Evolutionary conservation across 805 yeast species (phyloP).

Genomic region (Sungouiozyma intestinalis): DNA sequence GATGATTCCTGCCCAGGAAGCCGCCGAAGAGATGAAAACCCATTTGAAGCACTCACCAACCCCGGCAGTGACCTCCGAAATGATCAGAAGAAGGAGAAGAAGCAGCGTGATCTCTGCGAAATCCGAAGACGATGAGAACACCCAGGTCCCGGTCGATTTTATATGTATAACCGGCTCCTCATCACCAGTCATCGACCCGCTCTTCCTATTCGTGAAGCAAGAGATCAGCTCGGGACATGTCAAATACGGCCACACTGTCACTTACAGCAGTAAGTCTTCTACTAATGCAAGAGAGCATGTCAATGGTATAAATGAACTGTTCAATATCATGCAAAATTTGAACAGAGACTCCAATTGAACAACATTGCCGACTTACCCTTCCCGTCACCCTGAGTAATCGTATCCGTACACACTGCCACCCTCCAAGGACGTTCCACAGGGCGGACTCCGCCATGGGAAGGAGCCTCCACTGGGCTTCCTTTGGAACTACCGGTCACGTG

Average conservation of each 20-base stretch:
- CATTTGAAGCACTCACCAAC: neutral
- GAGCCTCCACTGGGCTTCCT: too few species aligned
- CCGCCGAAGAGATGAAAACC: neutral
- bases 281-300: conserved; percentile 55
- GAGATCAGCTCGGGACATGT: conserved; percentile 29
- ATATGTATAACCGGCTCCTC: conserved; percentile 55
- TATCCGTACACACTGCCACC: too few species aligned
- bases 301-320: conserved; percentile 59
- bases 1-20: neutral
- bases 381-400: too few species aligned
- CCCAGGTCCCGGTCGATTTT: conserved; percentile 29
- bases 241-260: conserved; percentile 46
- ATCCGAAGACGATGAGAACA: conserved; percentile 3
- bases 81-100: neutral
- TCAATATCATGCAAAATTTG: conserved; percentile 34
- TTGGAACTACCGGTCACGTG: too few species aligned
- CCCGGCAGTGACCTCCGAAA: neutral
- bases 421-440: too few species aligned
- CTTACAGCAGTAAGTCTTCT: conserved; percentile 40
- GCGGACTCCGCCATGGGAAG: too few species aligned
- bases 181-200: conserved; percentile 56
- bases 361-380: too few species aligned
- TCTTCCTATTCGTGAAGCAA: conserved; percentile 43
- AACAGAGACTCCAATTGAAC: conserved; percentile 1
- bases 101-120: neutral